Percentiles rank a stretch among this genome's conserved stretches.
These are phyloP conservation scores for Gossypium turneri DNA, from an alignment of 345 rosid species.

Conservation along the genomic window DNA sequence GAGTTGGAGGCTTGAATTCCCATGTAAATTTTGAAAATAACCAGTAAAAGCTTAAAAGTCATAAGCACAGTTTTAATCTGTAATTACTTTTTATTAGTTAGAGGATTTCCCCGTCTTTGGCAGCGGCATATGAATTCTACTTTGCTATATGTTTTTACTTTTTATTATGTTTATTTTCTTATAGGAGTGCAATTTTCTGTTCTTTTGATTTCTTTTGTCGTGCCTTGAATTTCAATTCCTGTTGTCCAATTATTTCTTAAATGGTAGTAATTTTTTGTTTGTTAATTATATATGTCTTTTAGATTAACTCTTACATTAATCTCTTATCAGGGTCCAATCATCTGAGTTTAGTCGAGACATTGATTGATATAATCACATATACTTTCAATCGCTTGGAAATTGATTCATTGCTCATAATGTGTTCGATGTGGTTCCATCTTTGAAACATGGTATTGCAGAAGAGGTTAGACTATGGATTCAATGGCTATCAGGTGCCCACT, in stretches of 20 bases:
- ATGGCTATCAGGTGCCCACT: slow-evolving; percentile 84
- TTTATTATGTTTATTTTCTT: neutral
- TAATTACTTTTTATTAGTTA: neutral
- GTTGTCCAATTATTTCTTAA: neutral
- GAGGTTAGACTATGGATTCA: slow-evolving; percentile 84
- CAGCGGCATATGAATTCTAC: neutral
- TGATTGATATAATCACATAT: neutral
- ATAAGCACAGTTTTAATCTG: neutral
- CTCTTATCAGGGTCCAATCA: slow-evolving; percentile 24
- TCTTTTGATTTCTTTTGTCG: neutral
- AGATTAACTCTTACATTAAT: slow-evolving; percentile 9
- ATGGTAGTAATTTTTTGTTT: neutral
- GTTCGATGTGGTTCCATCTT: slow-evolving; percentile 42
- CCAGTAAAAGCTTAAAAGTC: neutral
- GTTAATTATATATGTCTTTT: neutral
- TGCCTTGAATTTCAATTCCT: neutral
- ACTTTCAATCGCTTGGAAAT: neutral
- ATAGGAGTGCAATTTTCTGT: neutral
- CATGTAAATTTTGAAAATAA: slow-evolving; percentile 9
- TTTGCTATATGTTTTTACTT: neutral
- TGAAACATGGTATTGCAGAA: slow-evolving; percentile 80
- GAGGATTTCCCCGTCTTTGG: neutral
- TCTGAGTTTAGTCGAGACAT: neutral
- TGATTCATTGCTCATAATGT: slow-evolving; percentile 22
- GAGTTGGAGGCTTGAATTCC: slow-evolving; percentile 8